These are phyloP conservation scores for Detonula confervacea DNA, from an alignment of 352 stramenopile species.

Conservation along the genomic window DNA sequence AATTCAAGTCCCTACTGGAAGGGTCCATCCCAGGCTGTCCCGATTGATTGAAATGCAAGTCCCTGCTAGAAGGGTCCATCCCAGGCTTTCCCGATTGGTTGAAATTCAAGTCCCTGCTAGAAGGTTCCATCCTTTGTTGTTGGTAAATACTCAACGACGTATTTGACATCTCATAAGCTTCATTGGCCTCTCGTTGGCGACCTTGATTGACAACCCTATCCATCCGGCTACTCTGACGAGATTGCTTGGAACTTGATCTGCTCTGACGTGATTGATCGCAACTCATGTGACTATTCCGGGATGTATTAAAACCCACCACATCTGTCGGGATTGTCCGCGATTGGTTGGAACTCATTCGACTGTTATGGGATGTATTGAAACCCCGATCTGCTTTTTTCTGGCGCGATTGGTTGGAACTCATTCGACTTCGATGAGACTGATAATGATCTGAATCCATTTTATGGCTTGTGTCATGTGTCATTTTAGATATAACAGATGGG, in stretches of 20 bases:
- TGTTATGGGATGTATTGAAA: neutral
- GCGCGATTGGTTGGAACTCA: neutral
- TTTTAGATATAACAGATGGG: neutral
- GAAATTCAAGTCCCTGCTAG: too few species aligned
- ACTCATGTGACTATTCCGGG: neutral
- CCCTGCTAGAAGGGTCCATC: too few species aligned
- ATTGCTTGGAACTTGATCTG: neutral
- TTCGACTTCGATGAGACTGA: neutral
- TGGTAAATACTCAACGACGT: too few species aligned
- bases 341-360: neutral
- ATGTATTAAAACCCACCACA: neutral
- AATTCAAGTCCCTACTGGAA: too few species aligned
- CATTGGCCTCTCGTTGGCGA: neutral
- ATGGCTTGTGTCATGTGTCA: too few species aligned
- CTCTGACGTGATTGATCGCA: neutral
- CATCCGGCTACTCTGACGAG: neutral
- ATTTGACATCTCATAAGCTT: too few species aligned
- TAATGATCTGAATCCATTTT: neutral
- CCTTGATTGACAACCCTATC: neutral
- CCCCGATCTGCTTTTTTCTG: neutral
- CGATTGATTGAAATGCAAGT: too few species aligned
- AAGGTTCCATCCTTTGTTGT: too few species aligned
- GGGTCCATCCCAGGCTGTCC: too few species aligned
- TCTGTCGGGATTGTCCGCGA: neutral
- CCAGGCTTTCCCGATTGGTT: too few species aligned